phyloP scores from a whole-genome alignment of 352 stramenopile species.

The Globisporangium nunn region DNA sequence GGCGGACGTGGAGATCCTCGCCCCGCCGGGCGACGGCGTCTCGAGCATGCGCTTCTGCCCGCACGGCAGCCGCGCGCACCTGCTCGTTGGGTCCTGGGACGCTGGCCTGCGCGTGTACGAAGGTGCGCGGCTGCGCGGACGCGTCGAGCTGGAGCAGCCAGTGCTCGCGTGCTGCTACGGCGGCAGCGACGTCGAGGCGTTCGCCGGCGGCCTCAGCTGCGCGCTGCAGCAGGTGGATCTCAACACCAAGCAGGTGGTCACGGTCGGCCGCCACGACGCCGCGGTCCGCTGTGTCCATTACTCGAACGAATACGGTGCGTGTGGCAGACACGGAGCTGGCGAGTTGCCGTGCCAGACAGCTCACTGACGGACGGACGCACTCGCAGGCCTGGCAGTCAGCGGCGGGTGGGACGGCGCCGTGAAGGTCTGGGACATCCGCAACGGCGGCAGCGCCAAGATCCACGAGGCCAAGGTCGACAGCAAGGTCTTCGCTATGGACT shows the following conservation, averaged over 20 bases:
- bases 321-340: no score
- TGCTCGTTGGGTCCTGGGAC: slow-evolving; percentile 83
- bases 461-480: slow-evolving; percentile 32
- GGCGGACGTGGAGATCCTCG: slow-evolving; percentile 46
- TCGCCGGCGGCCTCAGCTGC: slow-evolving; percentile 70
- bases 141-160: slow-evolving; percentile 63
- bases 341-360: not conserved
- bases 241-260: slow-evolving; percentile 22
- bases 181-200: slow-evolving; percentile 51
- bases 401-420: slow-evolving; percentile 63
- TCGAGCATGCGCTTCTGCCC: slow-evolving; percentile 73
- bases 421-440: slow-evolving; percentile 63
- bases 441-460: slow-evolving; percentile 38
- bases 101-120: slow-evolving; percentile 62
- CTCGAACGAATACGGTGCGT: slow-evolving; percentile 34
- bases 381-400: slow-evolving; percentile 36
- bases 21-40: slow-evolving; percentile 79
- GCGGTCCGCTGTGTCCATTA: slow-evolving; percentile 56
- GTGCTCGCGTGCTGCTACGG: slow-evolving; percentile 66
- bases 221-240: slow-evolving; percentile 52
- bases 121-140: slow-evolving; percentile 34
- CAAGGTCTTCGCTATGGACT: slow-evolving; percentile 70
- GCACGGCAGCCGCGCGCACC: slow-evolving; percentile 30
- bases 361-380: not conserved
- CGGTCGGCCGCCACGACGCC: slow-evolving; percentile 37